Evolutionary conservation across 805 yeast genomes (phyloP), one percentile per base, ranked within the genome.

Genomic region (Debaryomyces maramus): DNA sequence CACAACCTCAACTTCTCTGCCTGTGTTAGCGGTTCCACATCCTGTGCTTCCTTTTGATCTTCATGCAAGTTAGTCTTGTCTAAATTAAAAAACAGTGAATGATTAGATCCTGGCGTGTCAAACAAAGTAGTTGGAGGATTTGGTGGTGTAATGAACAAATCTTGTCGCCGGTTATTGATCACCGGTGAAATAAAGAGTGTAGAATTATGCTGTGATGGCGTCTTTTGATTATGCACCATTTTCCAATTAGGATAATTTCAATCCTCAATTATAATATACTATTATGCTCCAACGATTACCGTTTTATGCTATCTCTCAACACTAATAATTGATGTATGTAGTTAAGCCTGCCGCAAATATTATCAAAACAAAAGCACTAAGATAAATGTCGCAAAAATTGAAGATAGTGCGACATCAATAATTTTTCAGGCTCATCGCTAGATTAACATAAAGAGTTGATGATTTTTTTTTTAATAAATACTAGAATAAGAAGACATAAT

Each of bases 1-100:
- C 98, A 93, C 20, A 87, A 68, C 33, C 98, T 66, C 24, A 93
- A 72, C 50, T 83, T 81, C 47, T 91, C 97, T 0, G 90, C 93
- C 42, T 86, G 93, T 0, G 96, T 77, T 29, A 79, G 55, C 5
- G 83, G 83, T 37, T 69, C 70, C 5, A 45, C 51, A 17, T 30
- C 39, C 7, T 24, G 15, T 4, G 14, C 18, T 10, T 32, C 38
- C 20, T 44, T 38, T n/a, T 39, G 41, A 24, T 37, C 44, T 32
- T 41, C 34, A 18, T 41, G 45, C 4, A 39, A 24, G 21, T 22
- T 39, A 21, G 41, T 36, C 39, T 56, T 44, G 19, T 58, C 67
- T 19, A 56, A 42, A 36, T 64, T 60, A 50, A 64, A 67, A 42
- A 70, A 67, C 66, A 62, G 67, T 9, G 72, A 61, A 37, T 60